Percentiles rank a stretch among this genome's conserved stretches.
phyloP scores from a whole-genome alignment of 129 eudicot genomes.

The Flaveria sonorensis region DNA sequence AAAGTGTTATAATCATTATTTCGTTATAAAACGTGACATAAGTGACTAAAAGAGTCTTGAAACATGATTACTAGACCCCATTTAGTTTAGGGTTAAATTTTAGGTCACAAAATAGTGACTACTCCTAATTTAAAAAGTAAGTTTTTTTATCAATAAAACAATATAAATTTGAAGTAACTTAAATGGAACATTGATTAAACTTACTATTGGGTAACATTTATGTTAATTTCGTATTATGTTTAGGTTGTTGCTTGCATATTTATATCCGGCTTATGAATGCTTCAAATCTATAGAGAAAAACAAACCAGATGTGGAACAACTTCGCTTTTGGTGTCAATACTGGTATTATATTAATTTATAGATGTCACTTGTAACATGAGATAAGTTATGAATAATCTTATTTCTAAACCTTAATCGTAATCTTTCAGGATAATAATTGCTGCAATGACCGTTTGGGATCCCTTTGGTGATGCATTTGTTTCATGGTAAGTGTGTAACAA shows the following conservation, averaged over 20 bases:
- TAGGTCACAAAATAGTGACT: background rate
- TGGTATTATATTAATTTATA: conserved; percentile 43
- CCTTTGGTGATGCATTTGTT: conserved; percentile 72
- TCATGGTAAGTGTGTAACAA: conserved; percentile 55
- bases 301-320: conserved; percentile 76
- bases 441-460: conserved; percentile 76
- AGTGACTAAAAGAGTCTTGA: background rate
- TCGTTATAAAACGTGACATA: too few relatives aligned
- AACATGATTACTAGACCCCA: background rate
- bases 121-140: too few relatives aligned
- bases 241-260: conserved; percentile 92
- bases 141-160: background rate
- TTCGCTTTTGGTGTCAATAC: conserved; percentile 97
- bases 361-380: background rate
- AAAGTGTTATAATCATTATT: too few relatives aligned
- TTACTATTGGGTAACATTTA: background rate
- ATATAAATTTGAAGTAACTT: background rate
- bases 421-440: conserved; percentile 84
- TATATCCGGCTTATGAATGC: conserved; percentile 96
- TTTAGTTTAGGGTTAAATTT: background rate
- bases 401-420: background rate
- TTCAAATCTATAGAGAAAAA: conserved; percentile 78
- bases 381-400: background rate
- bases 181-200: background rate
- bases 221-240: conserved; percentile 13